Evolutionary conservation across 768 basidiomycete genomes (phyloP), one percentile per base, ranked within the genome.

Genomic region (Lepiota subincarnata): DNA sequence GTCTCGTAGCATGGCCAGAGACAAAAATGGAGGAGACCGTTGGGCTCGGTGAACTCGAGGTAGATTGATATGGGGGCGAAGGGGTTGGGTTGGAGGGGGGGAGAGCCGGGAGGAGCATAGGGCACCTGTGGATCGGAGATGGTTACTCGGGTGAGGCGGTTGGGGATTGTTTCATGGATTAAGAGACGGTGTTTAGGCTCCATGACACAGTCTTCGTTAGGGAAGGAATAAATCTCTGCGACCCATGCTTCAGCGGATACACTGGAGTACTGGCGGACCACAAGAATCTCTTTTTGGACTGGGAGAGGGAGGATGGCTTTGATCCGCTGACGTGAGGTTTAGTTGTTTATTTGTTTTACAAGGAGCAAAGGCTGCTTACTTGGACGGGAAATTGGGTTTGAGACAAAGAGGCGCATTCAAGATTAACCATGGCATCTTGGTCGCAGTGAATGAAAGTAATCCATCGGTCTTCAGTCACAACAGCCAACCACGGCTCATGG

Each of bases 261-360:
- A 5, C 11, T n/a, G 28, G 41, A 24, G 18, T 28, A 37, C n/a
- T 54, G 45, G 34, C 83, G 80, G 42, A 82, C 70, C 48, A 82
- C 69, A 18, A 85, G 66, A 11, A 85, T 64, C 48, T 80, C 72
- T 7, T 69, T 66, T 61, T 84, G 82, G 12, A 68, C 65, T 1
- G 82, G 81, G 34, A 83, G 62, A 20, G 78, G 70, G 26, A 80
- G 76, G 45, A 81, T 65, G n/a, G 74, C 77, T 50, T 71, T 73
- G 55, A 86, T 78, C 19, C 68, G 67, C 59, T 81, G 77, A 22
- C 67, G 65, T 81, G 43, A 41, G 35, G 20, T 11, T 38, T 57
- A 19, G 55, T 24, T 24, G 2, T 24, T 24, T 5, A 36, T 12
- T 16, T 3, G 42, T 36, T 14, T 49, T 4, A 36, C 11, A 14